Conservation (phyloP, 305 asterid genomes). For the Fraxinus latifolia region DNA sequence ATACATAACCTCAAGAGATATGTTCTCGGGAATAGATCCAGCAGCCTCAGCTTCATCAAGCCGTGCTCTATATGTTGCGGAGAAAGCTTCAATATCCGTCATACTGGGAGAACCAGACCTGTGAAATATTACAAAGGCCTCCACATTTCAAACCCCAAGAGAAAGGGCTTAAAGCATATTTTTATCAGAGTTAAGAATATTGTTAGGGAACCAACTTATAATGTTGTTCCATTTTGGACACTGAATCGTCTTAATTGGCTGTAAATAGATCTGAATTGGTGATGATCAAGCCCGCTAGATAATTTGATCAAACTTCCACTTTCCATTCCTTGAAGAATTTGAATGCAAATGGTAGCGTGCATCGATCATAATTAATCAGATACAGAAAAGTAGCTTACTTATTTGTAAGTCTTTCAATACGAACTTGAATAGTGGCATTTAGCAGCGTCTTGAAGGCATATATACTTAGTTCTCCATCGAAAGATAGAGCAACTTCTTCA, state of each 20-base stretch:
- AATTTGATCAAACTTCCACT: not conserved
- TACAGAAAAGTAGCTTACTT: slow-evolving; percentile 47
- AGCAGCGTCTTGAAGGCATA: slow-evolving; percentile 75
- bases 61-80: slow-evolving; percentile 49
- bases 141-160: not conserved
- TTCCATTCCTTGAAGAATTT: not conserved
- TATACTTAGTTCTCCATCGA: slow-evolving; percentile 71
- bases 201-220: not conserved
- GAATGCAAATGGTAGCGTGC: not conserved
- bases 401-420: slow-evolving; percentile 78
- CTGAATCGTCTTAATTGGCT: not conserved
- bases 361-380: not conserved
- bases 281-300: not conserved
- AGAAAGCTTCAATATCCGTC: slow-evolving; percentile 75
- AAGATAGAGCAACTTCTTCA: slow-evolving; percentile 67
- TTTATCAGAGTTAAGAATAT: not conserved
- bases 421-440: slow-evolving; percentile 69
- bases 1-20: slow-evolving; percentile 59
- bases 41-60: slow-evolving; percentile 73
- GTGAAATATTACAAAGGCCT: slow-evolving; percentile 20
- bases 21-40: slow-evolving; percentile 58
- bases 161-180: not conserved
- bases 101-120: slow-evolving; percentile 90
- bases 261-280: not conserved
- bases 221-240: not conserved